Evolutionary conservation across 306 rosid genomes (phyloP), one percentile per base, ranked within the genome.

Genomic region (Amphicarpaea edgeworthii): DNA sequence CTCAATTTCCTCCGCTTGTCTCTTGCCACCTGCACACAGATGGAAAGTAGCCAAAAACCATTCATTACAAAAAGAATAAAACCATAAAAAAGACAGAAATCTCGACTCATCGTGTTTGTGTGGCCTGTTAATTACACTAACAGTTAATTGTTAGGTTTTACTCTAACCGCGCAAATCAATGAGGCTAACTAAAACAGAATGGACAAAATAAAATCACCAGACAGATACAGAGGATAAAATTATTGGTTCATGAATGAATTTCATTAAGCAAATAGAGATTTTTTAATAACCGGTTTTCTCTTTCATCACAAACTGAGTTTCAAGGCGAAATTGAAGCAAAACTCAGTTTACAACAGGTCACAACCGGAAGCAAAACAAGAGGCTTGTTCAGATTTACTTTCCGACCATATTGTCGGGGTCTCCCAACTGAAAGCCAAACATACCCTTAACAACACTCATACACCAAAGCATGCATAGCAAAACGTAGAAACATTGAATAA

Each of bases 1-100:
- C 78, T 79, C 81, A 0, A 82, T 17, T 24, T 68, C 87, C 20
- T 78, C 84, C 53, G 96, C 89, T 68, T 86, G 90, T 41, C 98
- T 85, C 88, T 95, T 95, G 26, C 87, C 97, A 0, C 28, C 42
- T 92, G 46, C 16, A 53, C 3, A 12, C 26, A 23, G 37, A 73
- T 2, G 42, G 42, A 49, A 32, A 26, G 70, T 17, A 28, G 17
- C 1, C 12, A 19, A 51, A 20, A 62, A 41, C 20, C 2, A 9
- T 19, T 10, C 4, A 79, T 0, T 2, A 37, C 1, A 6, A 10
- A 3, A 34, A 6, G 1, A 8, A n/a, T 5, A 16, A 0, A 12
- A 34, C 7, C 0, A 1, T 7, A 10, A 2, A 1, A n/a, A 8
- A 8, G 0, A 1, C 9, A 16, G 12, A 67, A 55, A 45, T 0